Evolutionary conservation across 768 basidiomycete species (phyloP), one percentile per base, ranked within the genome.

Genomic region (Boletus sp.): DNA sequence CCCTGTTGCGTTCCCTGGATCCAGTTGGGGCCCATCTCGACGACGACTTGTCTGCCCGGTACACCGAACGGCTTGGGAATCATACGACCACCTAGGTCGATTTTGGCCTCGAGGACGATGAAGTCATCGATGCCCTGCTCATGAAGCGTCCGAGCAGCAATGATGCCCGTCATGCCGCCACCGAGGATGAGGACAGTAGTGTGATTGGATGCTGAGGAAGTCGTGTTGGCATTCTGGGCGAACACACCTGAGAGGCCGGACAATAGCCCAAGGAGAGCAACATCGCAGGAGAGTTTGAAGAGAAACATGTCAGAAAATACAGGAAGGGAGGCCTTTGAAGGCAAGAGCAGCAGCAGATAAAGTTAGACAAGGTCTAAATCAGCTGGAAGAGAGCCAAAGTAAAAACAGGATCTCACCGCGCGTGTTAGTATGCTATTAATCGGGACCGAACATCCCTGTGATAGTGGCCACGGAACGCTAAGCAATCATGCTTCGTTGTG

Each of bases 21-120:
- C n/a, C n/a, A n/a, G n/a, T n/a, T n/a, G n/a, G n/a, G n/a, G n/a
- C 83, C 84, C 30, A 76, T 67, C 67, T 89, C 86, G 30, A 89
- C 69, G 1, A 76, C 76, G 58, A 73, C 71, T 32, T 78, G 60
- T 51, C 66, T 67, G 2, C 69, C 73, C 0, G 67, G 52, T 1
- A 57, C 71, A 17, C 78, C 84, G 57, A 87, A 81, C 0, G 66
- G 37, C 41, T 68, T 67, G 55, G 76, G 76, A 59, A 73, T 77
- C 79, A 88, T 77, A 12, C 87, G 78, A 29, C 86, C 87, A 3
- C 87, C 87, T 0, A 88, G 75, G 62, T 81, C 79, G 20, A 64
- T 54, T 18, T 80, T 76, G 1, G 78, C 87, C 54, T 89, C 87
- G 20, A 89, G 64, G 47, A 89, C 75, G 52, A 84, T 65, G 63